Base-by-base conservation (phyloP, 495 filamentous ascomycete genomes). In the Penicillium angulare region DNA sequence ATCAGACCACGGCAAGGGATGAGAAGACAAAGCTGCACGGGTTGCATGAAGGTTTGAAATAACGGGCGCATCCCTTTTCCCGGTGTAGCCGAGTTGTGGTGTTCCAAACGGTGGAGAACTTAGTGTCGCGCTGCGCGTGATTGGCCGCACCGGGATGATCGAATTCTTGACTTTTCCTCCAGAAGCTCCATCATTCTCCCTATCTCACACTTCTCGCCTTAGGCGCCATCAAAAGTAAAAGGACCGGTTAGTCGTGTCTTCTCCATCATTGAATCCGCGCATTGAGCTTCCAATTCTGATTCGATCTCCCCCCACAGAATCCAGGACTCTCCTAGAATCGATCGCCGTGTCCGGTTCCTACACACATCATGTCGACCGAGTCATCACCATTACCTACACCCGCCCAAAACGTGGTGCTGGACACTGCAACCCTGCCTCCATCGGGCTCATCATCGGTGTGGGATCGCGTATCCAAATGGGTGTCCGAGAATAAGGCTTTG, bases 391-490 rank as follows among this genome's bases (percentile, higher is more conserved):
- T 74, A 59, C 61, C 66, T 48, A 65, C 67, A 49, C 60, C 71
- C 50, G 49, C 65, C 35, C 59, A 68, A 56, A 69, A 71, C 61
- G 66, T 75, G 62, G 71, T 76, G 63, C 68, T 79, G 51, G 76
- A 75, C 62, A 76, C 69, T 47, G 66, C 78, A 58, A 74, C 68
- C 42, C 69, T 77, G 34, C 63, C 79, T 38, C 65, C 77, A 39
- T 64, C 80, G 26, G 71, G 77, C 46, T 65, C 79, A 43, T 79
- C 87, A 52, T 90, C 91, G 17, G 65, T 95, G 45, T 95, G 90
- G 90, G 86, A 92, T 69, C 85, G 91, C 51, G 71, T 97, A 62
- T 87, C 90, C 55, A 87, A 81, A 69, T 98, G 92, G 90, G 89
- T 87, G 20, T 90, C 92, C 0, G 93, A 97, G 61, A 86, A 98